Percentiles rank a stretch among this genome's conserved stretches.
These are phyloP conservation scores for Suillus plorans DNA, from an alignment of 768 basidiomycete species.

Conservation along the genomic window DNA sequence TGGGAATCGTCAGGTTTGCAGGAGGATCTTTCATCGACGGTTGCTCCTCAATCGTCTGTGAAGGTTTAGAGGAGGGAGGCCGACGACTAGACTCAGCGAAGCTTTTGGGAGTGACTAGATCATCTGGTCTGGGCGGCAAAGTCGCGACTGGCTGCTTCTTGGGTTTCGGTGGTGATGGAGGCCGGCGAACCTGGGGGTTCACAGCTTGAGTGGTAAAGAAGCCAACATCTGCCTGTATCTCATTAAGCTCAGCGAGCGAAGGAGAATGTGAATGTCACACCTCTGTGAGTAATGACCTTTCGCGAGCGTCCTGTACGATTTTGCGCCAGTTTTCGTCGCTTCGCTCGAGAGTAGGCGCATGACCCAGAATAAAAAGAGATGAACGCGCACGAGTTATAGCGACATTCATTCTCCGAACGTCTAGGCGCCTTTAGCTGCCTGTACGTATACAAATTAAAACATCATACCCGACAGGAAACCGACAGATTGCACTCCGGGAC, in stretches of 20 bases:
- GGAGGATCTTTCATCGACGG: constrained; percentile 10
- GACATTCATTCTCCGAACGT: constrained; percentile 95
- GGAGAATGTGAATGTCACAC: constrained; percentile 39
- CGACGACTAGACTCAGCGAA: constrained; percentile 30
- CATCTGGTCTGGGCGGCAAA: constrained; percentile 25
- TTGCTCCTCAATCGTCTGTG: neutral
- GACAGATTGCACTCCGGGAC: constrained; percentile 75
- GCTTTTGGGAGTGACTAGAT: constrained; percentile 40
- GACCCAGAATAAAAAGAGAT: constrained; percentile 91
- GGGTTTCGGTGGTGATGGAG: constrained; percentile 22
- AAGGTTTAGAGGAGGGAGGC: constrained; percentile 4
- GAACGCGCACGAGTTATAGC: constrained; percentile 95
- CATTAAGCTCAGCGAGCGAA: neutral
- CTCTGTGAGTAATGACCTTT: constrained; percentile 59
- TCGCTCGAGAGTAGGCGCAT: constrained; percentile 85
- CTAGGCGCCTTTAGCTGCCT: constrained; percentile 31
- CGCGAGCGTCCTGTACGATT: constrained; percentile 75
- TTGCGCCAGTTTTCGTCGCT: constrained; percentile 78
- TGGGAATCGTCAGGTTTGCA: neutral
- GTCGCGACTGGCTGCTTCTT: constrained; percentile 15
- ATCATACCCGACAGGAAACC: constrained; percentile 82
- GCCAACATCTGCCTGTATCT: constrained; percentile 30
- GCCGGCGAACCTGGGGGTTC: constrained; percentile 15
- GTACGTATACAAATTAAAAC: constrained; percentile 2
- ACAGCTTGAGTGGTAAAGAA: constrained; percentile 38